Conservation (phyloP, 345 rosid species). For the Sonneratia alba region DNA sequence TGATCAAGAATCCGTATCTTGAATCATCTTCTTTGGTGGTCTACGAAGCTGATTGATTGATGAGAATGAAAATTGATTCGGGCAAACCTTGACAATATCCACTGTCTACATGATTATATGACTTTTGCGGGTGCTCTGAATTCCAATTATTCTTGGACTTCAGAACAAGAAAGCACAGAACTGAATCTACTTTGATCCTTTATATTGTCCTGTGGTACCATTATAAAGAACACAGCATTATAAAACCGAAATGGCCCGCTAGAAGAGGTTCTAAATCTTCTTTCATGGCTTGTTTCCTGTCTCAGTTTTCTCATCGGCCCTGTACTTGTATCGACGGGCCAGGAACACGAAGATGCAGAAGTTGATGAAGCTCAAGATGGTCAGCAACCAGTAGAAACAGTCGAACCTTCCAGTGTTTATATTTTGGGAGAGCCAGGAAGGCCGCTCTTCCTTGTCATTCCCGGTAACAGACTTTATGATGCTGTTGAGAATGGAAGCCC, state of each 20-base stretch:
- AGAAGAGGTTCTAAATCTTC: neutral
- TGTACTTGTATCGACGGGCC: conserved; percentile 57
- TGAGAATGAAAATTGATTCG: neutral
- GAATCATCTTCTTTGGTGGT: too few relatives aligned
- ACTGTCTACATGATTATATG: neutral
- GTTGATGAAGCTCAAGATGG: conserved; percentile 52
- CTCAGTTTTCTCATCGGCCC: conserved; percentile 27
- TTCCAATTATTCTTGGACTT: neutral
- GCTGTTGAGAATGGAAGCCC: conserved; percentile 63
- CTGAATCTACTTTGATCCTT: neutral
- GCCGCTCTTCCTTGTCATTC: conserved; percentile 20
- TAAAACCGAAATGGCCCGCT: neutral
- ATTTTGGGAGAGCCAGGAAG: conserved; percentile 79
- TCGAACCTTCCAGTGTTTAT: conserved; percentile 74
- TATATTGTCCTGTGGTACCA: neutral
- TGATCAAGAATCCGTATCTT: neutral
- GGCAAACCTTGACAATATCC: neutral
- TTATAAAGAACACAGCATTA: neutral
- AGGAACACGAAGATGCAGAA: conserved; percentile 54
- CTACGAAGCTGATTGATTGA: neutral
- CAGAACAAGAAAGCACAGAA: neutral
- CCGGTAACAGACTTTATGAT: conserved; percentile 60
- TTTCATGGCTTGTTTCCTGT: conserved; percentile 6
- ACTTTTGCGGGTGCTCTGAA: neutral
- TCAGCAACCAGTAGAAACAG: conserved; percentile 68